Percentiles rank a stretch among this genome's conserved stretches.
Evolutionary conservation across 2,329 filamentous ascomycete species (phyloP).

Genomic region (Dissoconium aciculare): DNA sequence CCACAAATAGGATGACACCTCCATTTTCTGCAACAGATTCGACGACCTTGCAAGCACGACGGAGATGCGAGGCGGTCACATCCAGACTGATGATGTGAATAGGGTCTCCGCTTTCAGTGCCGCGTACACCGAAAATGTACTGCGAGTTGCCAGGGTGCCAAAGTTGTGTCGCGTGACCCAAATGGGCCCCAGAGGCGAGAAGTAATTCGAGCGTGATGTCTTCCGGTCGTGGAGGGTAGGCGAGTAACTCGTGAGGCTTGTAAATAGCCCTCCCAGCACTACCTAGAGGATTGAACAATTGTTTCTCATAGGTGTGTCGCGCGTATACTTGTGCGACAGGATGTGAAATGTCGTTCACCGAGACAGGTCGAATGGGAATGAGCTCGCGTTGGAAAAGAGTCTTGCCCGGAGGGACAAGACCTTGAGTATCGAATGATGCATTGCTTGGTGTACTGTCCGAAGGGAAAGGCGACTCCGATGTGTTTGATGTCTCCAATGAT

Average conservation of each 20-base stretch:
- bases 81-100: conserved; percentile 70
- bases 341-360: conserved; percentile 22
- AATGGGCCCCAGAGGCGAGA: conserved; percentile 71
- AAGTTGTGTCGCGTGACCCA: conserved; percentile 77
- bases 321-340: conserved; percentile 29
- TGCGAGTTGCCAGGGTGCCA: conserved; percentile 92
- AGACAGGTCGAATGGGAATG: conserved; percentile 5
- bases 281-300: conserved; percentile 26
- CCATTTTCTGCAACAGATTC: conserved; percentile 70
- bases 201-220: conserved; percentile 84
- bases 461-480: conserved; percentile 16
- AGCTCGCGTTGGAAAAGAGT: conserved; percentile 3
- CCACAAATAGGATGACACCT: conserved; percentile 80
- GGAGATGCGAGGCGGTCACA: conserved; percentile 70
- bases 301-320: conserved; percentile 29
- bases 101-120: conserved; percentile 39
- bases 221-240: conserved; percentile 57
- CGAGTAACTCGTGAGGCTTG: conserved; percentile 49
- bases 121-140: conserved; percentile 83
- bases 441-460: conserved; percentile 1
- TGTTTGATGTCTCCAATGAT: no score
- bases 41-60: conserved; percentile 85
- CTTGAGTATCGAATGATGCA: not conserved
- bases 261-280: conserved; percentile 39
- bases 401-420: not conserved